phyloP scores from a whole-genome alignment of 805 yeast species.

The Candida nemodendra region DNA sequence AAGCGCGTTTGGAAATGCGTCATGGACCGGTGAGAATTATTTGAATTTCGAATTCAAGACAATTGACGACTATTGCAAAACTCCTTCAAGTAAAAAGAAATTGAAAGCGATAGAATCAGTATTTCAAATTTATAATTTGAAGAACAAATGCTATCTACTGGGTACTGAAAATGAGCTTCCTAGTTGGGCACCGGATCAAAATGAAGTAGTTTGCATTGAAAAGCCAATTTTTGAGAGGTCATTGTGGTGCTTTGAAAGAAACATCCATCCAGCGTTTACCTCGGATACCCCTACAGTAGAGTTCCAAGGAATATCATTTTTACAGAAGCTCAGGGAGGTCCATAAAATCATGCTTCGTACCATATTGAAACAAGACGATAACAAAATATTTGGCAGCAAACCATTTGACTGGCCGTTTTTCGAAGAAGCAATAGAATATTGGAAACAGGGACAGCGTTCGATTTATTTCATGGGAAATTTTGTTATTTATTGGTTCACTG shows the following conservation, averaged over 20 bases:
- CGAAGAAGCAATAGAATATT: slow-evolving; percentile 58
- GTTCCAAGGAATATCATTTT: slow-evolving; percentile 38
- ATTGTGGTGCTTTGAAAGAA: slow-evolving; percentile 71
- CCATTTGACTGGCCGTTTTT: slow-evolving; percentile 65
- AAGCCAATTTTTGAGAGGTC: slow-evolving; percentile 68
- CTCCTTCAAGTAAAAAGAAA: slow-evolving; percentile 34
- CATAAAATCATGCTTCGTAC: slow-evolving; percentile 55
- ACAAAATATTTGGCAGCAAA: slow-evolving; percentile 50
- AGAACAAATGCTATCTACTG: slow-evolving; percentile 66
- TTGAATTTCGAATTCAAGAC: slow-evolving; percentile 69
- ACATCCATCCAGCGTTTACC: slow-evolving; percentile 49
- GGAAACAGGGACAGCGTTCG: slow-evolving; percentile 41
- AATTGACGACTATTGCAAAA: slow-evolving; percentile 36
- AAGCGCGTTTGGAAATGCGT: slow-evolving; percentile 62
- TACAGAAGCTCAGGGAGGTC: slow-evolving; percentile 52
- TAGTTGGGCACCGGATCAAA: slow-evolving; percentile 78
- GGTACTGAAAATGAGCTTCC: slow-evolving; percentile 77
- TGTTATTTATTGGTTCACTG: slow-evolving; percentile 50
- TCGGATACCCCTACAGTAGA: slow-evolving; percentile 35
- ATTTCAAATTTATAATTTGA: slow-evolving; percentile 66
- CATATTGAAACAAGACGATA: slow-evolving; percentile 45
- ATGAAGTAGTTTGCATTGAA: slow-evolving; percentile 84
- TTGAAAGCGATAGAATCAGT: slow-evolving; percentile 61
- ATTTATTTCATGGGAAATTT: slow-evolving; percentile 67
- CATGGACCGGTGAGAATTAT: slow-evolving; percentile 62